Conservation (phyloP, 345 rosid species). For the Pistacia integerrima region DNA sequence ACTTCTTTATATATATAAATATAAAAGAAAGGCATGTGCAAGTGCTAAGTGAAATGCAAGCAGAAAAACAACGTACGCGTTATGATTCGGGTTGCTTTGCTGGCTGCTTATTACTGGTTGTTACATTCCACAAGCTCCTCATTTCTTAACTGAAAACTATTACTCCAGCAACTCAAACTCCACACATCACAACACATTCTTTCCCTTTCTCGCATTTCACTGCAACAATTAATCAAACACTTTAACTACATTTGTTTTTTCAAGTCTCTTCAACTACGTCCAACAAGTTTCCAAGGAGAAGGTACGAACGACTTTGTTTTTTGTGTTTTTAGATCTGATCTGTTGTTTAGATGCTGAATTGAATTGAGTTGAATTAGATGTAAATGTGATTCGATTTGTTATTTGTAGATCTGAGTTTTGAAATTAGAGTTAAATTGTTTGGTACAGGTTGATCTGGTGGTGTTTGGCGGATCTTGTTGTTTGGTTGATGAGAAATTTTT, state of each 20-base stretch:
- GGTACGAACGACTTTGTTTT: neutral
- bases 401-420: conserved; percentile 5
- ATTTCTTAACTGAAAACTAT: neutral
- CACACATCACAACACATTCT: neutral
- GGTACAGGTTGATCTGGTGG: neutral
- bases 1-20: no score
- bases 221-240: no score
- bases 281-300: neutral
- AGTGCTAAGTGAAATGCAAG: neutral
- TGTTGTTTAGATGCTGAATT: neutral
- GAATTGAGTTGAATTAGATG: neutral
- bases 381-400: neutral
- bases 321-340: conserved; percentile 5
- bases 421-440: no score
- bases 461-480: neutral
- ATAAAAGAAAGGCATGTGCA: no score
- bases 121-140: neutral
- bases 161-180: neutral
- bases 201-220: no score
- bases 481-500: neutral
- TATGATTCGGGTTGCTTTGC: neutral
- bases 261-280: no score
- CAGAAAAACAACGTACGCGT: neutral
- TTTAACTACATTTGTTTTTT: no score
- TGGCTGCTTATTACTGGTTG: neutral